These are phyloP conservation scores for Pseudonitzschia multistriata DNA, from an alignment of 108 stramenopile species.

Conservation along the genomic window DNA sequence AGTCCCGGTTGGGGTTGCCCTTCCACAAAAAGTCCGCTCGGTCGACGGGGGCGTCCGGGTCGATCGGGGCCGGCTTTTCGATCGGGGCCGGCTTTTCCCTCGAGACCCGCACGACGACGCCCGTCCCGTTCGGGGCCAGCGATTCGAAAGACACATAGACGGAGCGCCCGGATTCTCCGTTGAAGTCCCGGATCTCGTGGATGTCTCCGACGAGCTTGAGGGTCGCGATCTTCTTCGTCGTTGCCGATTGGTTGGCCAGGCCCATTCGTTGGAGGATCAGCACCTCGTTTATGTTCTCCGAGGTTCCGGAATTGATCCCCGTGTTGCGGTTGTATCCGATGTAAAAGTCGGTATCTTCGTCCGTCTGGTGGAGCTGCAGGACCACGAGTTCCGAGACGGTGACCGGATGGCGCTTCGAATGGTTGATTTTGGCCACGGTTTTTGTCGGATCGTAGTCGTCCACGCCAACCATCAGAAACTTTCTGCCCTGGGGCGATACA, in stretches of 20 bases:
- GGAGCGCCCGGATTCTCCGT: background rate
- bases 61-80: background rate
- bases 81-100: background rate
- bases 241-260: background rate
- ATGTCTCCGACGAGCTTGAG: background rate
- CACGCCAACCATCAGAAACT: background rate
- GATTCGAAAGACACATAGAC: background rate
- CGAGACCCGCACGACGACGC: background rate
- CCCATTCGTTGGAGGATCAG: background rate
- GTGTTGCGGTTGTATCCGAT: conserved; percentile 41
- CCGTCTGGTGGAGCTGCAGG: background rate
- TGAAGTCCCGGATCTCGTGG: background rate
- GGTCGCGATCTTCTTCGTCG: background rate
- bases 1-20: too few species aligned
- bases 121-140: background rate
- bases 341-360: conserved; percentile 13
- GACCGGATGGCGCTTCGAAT: too few species aligned
- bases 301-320: conserved; percentile 45
- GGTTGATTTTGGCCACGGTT: background rate
- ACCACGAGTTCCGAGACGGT: background rate
- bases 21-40: too few species aligned
- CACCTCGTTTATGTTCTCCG: conserved; percentile 45
- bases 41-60: background rate
- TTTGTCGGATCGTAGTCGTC: background rate
- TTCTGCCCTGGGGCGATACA: background rate